phyloP scores from a whole-genome alignment of 352 stramenopile species.

The Globisporangium paroecandrum region DNA sequence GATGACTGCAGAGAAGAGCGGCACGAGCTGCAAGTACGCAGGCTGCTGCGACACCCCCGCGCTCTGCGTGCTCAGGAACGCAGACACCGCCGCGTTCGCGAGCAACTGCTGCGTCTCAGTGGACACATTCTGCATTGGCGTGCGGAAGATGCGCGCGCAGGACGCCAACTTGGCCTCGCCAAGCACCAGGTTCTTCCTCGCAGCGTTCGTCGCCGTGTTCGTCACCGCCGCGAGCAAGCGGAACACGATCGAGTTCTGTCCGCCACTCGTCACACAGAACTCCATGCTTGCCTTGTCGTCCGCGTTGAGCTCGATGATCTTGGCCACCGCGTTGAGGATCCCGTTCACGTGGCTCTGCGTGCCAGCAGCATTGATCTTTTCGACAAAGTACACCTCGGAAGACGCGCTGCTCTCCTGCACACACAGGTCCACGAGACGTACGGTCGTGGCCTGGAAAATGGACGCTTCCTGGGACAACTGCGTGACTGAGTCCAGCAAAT shows the following conservation, averaged over 20 bases:
- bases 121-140: slow-evolving; percentile 76
- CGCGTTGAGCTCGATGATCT: slow-evolving; percentile 78
- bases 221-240: slow-evolving; percentile 56
- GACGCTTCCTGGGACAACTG: slow-evolving; percentile 66
- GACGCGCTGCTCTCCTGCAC: slow-evolving; percentile 21
- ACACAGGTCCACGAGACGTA: slow-evolving; percentile 64
- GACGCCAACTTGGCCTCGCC: slow-evolving; percentile 41
- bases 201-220: slow-evolving; percentile 48
- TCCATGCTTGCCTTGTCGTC: slow-evolving; percentile 75
- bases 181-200: slow-evolving; percentile 25
- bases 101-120: slow-evolving; percentile 59
- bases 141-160: slow-evolving; percentile 62
- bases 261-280: slow-evolving; percentile 51
- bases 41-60: slow-evolving; percentile 21
- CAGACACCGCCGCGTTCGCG: slow-evolving; percentile 48
- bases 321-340: slow-evolving; percentile 68
- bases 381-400: slow-evolving; percentile 32
- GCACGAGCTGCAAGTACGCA: slow-evolving; percentile 63
- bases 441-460: slow-evolving; percentile 81
- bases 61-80: slow-evolving; percentile 52
- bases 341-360: slow-evolving; percentile 39
- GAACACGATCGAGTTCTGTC: slow-evolving; percentile 50
- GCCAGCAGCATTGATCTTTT: slow-evolving; percentile 24
- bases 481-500: slow-evolving; percentile 67
- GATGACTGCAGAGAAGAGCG: slow-evolving; percentile 72